A percentile compares a stretch with the other conserved stretches of the same genome.
Conservation (phyloP, 1,284 basidiomycete genomes). For the Laetiporus sulphureus region DNA sequence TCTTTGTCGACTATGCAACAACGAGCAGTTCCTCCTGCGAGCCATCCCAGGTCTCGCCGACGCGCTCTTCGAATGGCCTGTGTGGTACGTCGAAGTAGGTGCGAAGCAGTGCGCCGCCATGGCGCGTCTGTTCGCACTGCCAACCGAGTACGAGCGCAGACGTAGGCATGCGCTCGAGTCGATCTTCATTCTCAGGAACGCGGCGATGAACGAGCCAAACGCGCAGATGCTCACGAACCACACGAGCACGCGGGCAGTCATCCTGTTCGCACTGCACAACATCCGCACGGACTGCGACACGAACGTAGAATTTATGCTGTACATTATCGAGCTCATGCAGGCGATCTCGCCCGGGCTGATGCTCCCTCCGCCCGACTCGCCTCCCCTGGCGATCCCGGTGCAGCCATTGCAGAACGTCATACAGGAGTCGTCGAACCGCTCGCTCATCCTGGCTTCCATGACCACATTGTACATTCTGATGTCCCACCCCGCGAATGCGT, state of each 20-base stretch:
- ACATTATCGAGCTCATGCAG: slow-evolving; percentile 59
- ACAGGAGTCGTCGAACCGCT: slow-evolving; percentile 56
- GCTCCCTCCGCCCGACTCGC: slow-evolving; percentile 23
- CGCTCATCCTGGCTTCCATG: slow-evolving; percentile 62
- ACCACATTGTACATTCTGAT: slow-evolving; percentile 54
- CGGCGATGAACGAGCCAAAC: slow-evolving; percentile 62
- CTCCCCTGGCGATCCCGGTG: slow-evolving; percentile 23
- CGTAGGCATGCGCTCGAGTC: slow-evolving; percentile 69
- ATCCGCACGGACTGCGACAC: slow-evolving; percentile 51
- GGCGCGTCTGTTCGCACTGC: slow-evolving; percentile 46
- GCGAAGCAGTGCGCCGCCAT: slow-evolving; percentile 34
- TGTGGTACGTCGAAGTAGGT: slow-evolving; percentile 62
- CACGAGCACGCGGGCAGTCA: slow-evolving; percentile 51
- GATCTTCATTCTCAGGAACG: slow-evolving; percentile 70
- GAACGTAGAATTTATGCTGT: slow-evolving; percentile 62
- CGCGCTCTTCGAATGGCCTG: slow-evolving; percentile 75
- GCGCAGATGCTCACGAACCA: slow-evolving; percentile 51
- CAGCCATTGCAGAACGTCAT: slow-evolving; percentile 36
- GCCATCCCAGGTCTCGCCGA: slow-evolving; percentile 71
- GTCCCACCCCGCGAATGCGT: slow-evolving; percentile 51
- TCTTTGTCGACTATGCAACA: slow-evolving; percentile 67
- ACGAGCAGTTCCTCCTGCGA: slow-evolving; percentile 64
- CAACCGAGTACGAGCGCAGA: slow-evolving; percentile 42
- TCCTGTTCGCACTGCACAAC: slow-evolving; percentile 50
- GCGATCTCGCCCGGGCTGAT: slow-evolving; percentile 23